Base-by-base conservation (phyloP, 768 basidiomycete species). In the Mycena rosella region DNA sequence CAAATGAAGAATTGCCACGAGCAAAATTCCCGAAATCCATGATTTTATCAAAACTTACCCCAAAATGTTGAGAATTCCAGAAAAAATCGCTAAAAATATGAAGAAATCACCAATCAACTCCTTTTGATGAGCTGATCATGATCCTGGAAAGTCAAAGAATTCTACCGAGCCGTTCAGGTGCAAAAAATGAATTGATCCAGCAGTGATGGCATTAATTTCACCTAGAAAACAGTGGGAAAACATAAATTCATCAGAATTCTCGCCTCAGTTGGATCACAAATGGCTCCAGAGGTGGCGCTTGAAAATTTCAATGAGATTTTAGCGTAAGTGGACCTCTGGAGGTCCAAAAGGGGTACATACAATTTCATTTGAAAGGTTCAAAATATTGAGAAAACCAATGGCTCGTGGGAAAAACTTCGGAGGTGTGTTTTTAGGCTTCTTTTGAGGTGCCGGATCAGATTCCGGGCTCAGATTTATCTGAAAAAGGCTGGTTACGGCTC, bases 1-100 rank as follows among this genome's bases (percentile, higher is more conserved):
- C 49, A 51, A 51, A 51, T 51, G 49, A 51, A 51, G 49, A 18
- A 51, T 30, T 51, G 49, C 13, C 49, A 51, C 49, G 26, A 51
- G 53, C 53, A 22, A 22, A 54, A 36, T 24, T 36, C 22, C 32
- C n/a, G 8, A 36, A 34, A 40, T 34, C 11, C 10, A 47, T 26
- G 18, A 47, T 47, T 47, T 47, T 22, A 7, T 22, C 24, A 22
- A 26, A 47, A 47, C 10, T 47, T 47, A 22, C 17, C 45, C 45
- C 45, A 47, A 47, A 47, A 47, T 47, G 24, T 47, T 47, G 45
- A 26, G 45, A 47, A 47, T 15, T 15, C n/a, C 24, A 22, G 6
- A 47, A 26, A 26, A 47, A 47, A 47, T 47, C 45, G 45, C 45
- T 47, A 47, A 47, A 47, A 47, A 47, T 47, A 47, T 47, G 45